phyloP scores from a whole-genome alignment of 495 filamentous ascomycete species.

The Lasiosphaeria miniovina region DNA sequence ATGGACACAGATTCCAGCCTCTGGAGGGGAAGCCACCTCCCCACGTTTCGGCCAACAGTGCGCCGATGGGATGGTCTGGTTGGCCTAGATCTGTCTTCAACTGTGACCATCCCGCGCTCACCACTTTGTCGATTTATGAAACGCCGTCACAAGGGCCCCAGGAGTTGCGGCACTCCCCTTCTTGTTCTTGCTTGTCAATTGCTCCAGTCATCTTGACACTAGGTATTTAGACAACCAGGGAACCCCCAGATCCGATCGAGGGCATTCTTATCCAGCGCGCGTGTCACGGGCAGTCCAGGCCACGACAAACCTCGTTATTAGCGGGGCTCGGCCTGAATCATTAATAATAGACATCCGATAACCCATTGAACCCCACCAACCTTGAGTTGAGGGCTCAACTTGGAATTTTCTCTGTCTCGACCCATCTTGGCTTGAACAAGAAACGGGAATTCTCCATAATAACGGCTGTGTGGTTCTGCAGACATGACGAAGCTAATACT shows the following conservation, averaged over 20 bases:
- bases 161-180: not conserved
- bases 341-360: constrained; percentile 24
- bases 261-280: no score
- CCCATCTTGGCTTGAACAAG: not conserved
- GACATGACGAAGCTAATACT: constrained; percentile 77
- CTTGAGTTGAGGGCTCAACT: not conserved
- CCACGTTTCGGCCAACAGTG: constrained; percentile 3
- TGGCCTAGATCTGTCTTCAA: not conserved
- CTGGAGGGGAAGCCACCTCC: not conserved
- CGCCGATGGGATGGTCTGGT: constrained; percentile 3
- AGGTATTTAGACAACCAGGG: not conserved
- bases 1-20: not conserved
- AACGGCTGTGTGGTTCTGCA: not conserved
- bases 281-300: constrained; percentile 4
- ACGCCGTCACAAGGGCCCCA: constrained; percentile 5
- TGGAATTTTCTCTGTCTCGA: not conserved
- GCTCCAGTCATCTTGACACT: not conserved
- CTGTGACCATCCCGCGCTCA: constrained; percentile 10
- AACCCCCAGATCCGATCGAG: not conserved
- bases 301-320: not conserved
- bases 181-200: not conserved
- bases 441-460: not conserved
- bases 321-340: constrained; percentile 30
- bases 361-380: constrained; percentile 25
- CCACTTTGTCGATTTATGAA: not conserved